These are phyloP conservation scores for Onygenales sp. DNA, from an alignment of 2,329 filamentous ascomycete species.

Conservation along the genomic window DNA sequence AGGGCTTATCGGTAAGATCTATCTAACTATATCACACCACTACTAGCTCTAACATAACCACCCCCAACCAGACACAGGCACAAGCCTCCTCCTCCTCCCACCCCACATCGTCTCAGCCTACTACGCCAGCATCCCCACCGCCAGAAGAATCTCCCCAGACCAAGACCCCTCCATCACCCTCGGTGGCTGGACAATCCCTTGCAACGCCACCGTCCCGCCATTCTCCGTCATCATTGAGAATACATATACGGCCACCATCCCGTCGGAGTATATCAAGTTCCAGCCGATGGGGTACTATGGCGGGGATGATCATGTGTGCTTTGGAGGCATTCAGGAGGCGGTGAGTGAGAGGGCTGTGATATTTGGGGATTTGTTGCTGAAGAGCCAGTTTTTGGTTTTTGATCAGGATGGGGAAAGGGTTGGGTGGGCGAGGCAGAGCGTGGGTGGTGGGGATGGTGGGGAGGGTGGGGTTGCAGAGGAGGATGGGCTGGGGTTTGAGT, in stretches of 20 bases:
- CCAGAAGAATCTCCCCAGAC: constrained; percentile 32
- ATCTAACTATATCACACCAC: not conserved
- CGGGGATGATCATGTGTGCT: constrained; percentile 35
- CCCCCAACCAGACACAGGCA: constrained; percentile 52
- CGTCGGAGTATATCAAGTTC: constrained; percentile 46
- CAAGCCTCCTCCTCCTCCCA: constrained; percentile 54
- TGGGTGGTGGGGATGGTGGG: not conserved
- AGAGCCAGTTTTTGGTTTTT: constrained; percentile 52
- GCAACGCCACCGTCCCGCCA: constrained; percentile 43
- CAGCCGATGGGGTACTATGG: constrained; percentile 30
- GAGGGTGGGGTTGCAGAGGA: not conserved
- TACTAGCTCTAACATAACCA: not conserved
- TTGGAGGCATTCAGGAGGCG: constrained; percentile 51
- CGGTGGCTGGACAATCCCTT: constrained; percentile 50
- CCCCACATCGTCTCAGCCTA: constrained; percentile 47
- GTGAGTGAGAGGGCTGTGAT: constrained; percentile 44
- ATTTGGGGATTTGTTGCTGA: constrained; percentile 51
- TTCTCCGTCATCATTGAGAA: constrained; percentile 44
- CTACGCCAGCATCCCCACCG: constrained; percentile 46
- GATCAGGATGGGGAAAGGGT: constrained; percentile 19
- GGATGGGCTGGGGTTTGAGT: not conserved
- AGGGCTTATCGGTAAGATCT: constrained; percentile 10
- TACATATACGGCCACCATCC: constrained; percentile 42
- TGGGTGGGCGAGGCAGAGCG: constrained; percentile 7
- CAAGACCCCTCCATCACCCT: constrained; percentile 2